phyloP scores from a whole-genome alignment of 2,329 filamentous ascomycete genomes.

The Elsinoe fawcettii region DNA sequence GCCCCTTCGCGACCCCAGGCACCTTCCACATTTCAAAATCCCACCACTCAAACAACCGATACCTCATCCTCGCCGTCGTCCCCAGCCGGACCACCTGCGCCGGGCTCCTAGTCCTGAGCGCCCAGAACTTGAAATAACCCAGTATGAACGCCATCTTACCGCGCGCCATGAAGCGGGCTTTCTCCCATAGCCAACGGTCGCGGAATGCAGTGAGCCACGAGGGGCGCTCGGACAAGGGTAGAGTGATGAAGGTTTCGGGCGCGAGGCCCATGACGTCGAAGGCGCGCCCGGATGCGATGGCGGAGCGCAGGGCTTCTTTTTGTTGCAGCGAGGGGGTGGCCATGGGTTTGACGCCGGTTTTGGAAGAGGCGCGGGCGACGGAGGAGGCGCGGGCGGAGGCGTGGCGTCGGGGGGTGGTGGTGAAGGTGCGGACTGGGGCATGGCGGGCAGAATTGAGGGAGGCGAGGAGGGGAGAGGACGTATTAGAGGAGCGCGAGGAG shows the following conservation, averaged over 20 bases:
- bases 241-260: constrained; percentile 30
- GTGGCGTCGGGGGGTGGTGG: neutral
- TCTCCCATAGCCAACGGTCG: constrained; percentile 18
- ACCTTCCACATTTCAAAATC: constrained; percentile 30
- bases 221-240: constrained; percentile 23
- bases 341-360: neutral
- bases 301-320: neutral
- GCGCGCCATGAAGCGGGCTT: constrained; percentile 2
- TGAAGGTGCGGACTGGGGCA: neutral
- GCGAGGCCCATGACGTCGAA: constrained; percentile 39
- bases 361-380: neutral
- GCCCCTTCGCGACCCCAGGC: constrained; percentile 30
- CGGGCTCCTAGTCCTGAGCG: constrained; percentile 3
- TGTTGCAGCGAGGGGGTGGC: neutral
- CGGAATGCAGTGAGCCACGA: constrained; percentile 16
- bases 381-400: constrained; percentile 1
- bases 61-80: constrained; percentile 18
- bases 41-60: constrained; percentile 11
- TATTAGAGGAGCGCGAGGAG: neutral
- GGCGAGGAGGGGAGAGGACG: neutral
- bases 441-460: neutral
- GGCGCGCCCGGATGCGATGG: constrained; percentile 21
- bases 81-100: constrained; percentile 27
- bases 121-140: constrained; percentile 6
- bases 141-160: neutral